Percentiles rank a stretch among this genome's conserved stretches.
Conservation (phyloP, 2,329 filamentous ascomycete species). For the Colletotrichum australisinense region DNA sequence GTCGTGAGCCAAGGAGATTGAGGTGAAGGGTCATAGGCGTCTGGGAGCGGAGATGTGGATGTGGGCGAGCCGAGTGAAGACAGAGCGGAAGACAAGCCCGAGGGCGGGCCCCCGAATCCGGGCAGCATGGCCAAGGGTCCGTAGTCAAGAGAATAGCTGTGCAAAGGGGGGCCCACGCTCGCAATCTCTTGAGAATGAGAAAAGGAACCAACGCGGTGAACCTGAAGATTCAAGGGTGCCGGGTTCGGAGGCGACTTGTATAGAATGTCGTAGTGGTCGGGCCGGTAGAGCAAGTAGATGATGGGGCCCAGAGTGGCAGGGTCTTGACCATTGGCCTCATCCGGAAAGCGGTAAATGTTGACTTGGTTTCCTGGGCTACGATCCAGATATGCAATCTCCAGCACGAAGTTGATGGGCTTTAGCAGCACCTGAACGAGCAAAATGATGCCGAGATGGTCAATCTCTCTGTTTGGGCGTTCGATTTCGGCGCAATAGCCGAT, state of each 20-base stretch:
- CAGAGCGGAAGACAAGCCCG: slow-evolving; percentile 47
- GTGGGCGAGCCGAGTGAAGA: slow-evolving; percentile 47
- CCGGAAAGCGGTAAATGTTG: slow-evolving; percentile 75
- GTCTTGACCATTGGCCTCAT: slow-evolving; percentile 61
- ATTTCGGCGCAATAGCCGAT: slow-evolving; percentile 78
- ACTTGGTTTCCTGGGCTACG: slow-evolving; percentile 82
- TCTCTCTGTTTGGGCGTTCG: slow-evolving; percentile 82
- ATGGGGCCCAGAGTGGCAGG: slow-evolving; percentile 58
- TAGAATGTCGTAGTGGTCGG: slow-evolving; percentile 92
- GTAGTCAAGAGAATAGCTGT: slow-evolving; percentile 56
- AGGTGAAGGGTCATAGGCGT: slow-evolving; percentile 45
- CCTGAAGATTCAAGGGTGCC: slow-evolving; percentile 56
- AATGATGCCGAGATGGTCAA: slow-evolving; percentile 88
- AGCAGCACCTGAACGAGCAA: slow-evolving; percentile 83
- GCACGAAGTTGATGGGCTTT: slow-evolving; percentile 79
- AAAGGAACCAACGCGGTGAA: slow-evolving; percentile 63
- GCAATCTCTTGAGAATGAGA: slow-evolving; percentile 57
- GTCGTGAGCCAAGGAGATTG: slow-evolving; percentile 52
- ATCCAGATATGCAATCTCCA: slow-evolving; percentile 94
- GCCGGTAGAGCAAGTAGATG: slow-evolving; percentile 73
- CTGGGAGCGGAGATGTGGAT: slow-evolving; percentile 38
- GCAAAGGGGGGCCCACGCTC: slow-evolving; percentile 51
- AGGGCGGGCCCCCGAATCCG: slow-evolving; percentile 47
- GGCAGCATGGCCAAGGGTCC: slow-evolving; percentile 60
- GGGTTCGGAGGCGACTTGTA: slow-evolving; percentile 67